Percentiles rank a stretch among this genome's conserved stretches.
phyloP scores from a whole-genome alignment of 1,284 basidiomycete genomes.

The Farysia itapuensis region DNA sequence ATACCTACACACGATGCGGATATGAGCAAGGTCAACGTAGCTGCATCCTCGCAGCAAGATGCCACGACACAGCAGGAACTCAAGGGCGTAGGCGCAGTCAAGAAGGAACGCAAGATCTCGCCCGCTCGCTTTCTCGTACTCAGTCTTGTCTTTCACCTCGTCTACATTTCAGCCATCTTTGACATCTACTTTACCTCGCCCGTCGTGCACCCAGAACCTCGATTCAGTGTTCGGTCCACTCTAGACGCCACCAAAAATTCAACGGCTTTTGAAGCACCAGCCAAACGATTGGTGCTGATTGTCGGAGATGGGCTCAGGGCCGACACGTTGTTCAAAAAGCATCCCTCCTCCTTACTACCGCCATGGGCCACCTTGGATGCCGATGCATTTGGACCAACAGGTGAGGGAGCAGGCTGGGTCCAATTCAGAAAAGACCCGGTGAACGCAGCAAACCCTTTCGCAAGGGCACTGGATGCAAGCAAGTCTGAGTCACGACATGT shows the following conservation, averaged over 20 bases:
- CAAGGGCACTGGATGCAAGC: slow-evolving; percentile 6
- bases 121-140: slow-evolving; percentile 65
- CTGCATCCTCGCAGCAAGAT: no score
- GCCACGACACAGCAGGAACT: no score
- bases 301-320: slow-evolving; percentile 76
- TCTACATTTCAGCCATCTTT: slow-evolving; percentile 65
- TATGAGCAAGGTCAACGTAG: no score
- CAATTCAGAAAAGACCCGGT: slow-evolving; percentile 18
- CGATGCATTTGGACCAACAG: not conserved
- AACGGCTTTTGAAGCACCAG: slow-evolving; percentile 60
- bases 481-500: not conserved
- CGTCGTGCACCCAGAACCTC: slow-evolving; percentile 54
- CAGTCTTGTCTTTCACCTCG: slow-evolving; percentile 44
- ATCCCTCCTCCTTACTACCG: slow-evolving; percentile 14
- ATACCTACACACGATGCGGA: no score
- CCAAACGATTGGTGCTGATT: slow-evolving; percentile 77
- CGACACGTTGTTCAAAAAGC: slow-evolving; percentile 71
- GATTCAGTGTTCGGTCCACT: slow-evolving; percentile 28
- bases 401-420: slow-evolving; percentile 10
- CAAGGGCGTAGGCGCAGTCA: no score
- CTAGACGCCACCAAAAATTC: slow-evolving; percentile 1
- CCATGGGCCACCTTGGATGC: slow-evolving; percentile 22
- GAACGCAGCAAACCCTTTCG: slow-evolving; percentile 14
- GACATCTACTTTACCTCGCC: slow-evolving; percentile 80
- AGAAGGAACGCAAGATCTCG: slow-evolving; percentile 4